Conservation (phyloP, 139 green algal genomes). For the Spirogloea muscicola region DNA sequence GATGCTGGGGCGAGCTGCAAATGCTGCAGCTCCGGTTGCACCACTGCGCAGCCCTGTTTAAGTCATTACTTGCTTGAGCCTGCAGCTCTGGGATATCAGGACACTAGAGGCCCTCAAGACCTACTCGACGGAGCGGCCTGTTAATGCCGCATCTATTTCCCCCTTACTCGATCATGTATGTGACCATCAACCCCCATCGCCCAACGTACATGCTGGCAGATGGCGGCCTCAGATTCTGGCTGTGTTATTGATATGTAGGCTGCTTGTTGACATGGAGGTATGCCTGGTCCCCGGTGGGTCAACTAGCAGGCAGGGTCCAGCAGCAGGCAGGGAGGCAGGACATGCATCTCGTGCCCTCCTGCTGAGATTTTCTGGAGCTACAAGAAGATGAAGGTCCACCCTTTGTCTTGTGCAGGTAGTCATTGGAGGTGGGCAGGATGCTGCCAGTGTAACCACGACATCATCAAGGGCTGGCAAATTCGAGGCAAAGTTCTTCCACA, state of each 20-base stretch:
- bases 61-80: conserved; percentile 55
- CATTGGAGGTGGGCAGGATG: conserved; percentile 88
- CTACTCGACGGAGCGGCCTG: conserved; percentile 80
- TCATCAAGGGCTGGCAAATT: conserved; percentile 83
- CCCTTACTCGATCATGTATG: conserved; percentile 86
- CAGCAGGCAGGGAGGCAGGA: no score
- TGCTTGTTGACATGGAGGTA: no score
- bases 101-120: conserved; percentile 86
- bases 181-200: no score
- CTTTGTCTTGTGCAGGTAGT: conserved; percentile 64
- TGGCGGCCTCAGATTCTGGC: background rate
- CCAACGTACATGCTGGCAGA: conserved; percentile 4
- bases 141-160: conserved; percentile 86
- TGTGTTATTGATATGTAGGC: conserved; percentile 9
- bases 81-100: conserved; percentile 51
- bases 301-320: no score
- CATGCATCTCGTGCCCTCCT: no score
- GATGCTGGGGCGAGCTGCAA: no score
- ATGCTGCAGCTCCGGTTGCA: no score
- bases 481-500: conserved; percentile 95
- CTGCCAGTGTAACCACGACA: conserved; percentile 85
- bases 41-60: no score
- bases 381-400: no score
- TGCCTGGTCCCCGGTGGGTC: no score
- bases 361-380: no score